Conservation (phyloP, 805 yeast genomes). For the Debaryomyces maramus region DNA sequence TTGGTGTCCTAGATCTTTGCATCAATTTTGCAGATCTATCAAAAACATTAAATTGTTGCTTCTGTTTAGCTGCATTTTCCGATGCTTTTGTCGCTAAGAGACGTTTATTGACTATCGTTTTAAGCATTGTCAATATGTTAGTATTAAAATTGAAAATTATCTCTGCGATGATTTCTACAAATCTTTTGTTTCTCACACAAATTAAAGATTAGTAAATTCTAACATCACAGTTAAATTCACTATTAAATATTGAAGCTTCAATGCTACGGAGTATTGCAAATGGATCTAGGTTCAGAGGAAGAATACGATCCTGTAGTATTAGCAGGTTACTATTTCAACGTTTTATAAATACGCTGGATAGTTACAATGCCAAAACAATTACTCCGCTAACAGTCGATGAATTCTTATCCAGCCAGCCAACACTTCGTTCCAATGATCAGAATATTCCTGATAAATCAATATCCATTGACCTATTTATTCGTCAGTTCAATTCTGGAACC, state of each 20-base stretch:
- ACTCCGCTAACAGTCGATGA: neutral
- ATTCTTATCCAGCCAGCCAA: neutral
- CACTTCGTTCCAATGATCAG: neutral
- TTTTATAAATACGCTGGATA: too few relatives aligned
- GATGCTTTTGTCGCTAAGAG: conserved; percentile 28
- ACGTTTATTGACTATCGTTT: conserved; percentile 10
- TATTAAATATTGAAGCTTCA: too few relatives aligned
- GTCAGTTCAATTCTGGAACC: neutral
- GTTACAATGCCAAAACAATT: too few relatives aligned
- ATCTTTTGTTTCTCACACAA: too few relatives aligned
- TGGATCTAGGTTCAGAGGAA: too few relatives aligned
- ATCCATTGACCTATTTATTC: neutral
- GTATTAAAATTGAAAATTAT: too few relatives aligned
- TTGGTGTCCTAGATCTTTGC: conserved; percentile 59
- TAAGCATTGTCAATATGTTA: conserved; percentile 10
- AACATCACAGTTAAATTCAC: too few relatives aligned
- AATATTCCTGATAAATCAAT: neutral
- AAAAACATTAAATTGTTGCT: conserved; percentile 44
- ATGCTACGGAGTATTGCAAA: too few relatives aligned
- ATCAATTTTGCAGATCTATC: conserved; percentile 58
- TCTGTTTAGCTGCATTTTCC: conserved; percentile 13
- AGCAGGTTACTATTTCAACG: too few relatives aligned
- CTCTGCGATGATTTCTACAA: too few relatives aligned
- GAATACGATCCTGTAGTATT: too few relatives aligned
- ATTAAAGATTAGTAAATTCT: too few relatives aligned